Evolutionary conservation across 2,329 filamentous ascomycete species (phyloP), one percentile per base, ranked within the genome.

Genomic region (Penicillium vulpinum): DNA sequence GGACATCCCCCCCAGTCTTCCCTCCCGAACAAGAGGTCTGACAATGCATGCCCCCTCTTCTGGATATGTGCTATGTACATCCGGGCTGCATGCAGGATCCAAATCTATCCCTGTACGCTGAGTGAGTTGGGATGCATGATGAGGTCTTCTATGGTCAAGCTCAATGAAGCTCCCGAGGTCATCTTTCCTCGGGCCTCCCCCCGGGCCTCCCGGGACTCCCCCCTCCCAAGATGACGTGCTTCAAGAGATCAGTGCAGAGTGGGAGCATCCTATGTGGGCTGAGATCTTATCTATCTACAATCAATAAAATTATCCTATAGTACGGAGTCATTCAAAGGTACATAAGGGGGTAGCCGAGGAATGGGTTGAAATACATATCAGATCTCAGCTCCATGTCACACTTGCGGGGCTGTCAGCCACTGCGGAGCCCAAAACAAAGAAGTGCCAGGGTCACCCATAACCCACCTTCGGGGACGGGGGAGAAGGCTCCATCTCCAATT

Each of bases 161-260:
- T 47, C 21, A 13, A 35, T 26, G 18, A 22, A 35, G 31, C 51
- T 48, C n/a, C n/a, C n/a, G n/a, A n/a, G n/a, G n/a, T n/a, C 38
- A 29, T 28, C 45, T 47, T 45, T 22, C 29, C 44, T 47, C 55
- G 49, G 49, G 49, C 39, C 45, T 50, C 40, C 26, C 26, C 36
- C 41, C 55, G 45, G 45, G 49, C 35, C 21, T 40, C 39, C 28
- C 55, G 49, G 49, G 49, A 33, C 45, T 50, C 40, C 26, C 28
- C 36, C 41, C 55, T 33, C 28, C 10, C 16, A 24, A 31, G 40
- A 54, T 62, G 56, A 57, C 58, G 58, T 62, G 60, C 53, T 58
- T 56, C 21, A 21, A 21, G 50, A 56, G 60, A 61, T 38, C 52
- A 57, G 40, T 56, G 50, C 47, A 50, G 44, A 29, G 35, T 35